These are phyloP conservation scores for Forsythia suspensa DNA, from an alignment of 257 asterid species.

Conservation along the genomic window DNA sequence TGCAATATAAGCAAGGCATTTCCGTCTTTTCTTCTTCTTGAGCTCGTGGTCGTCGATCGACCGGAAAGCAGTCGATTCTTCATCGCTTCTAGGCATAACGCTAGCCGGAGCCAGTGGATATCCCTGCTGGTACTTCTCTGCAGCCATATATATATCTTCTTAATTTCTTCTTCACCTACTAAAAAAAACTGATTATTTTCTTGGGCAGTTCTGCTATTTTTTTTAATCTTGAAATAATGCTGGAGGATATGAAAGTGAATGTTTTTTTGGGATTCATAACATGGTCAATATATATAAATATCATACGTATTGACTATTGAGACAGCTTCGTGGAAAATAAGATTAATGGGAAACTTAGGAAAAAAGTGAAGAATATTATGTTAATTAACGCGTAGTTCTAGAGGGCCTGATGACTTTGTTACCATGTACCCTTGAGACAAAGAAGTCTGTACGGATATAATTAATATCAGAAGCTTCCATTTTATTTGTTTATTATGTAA, in stretches of 20 bases:
- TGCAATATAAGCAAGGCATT: slow-evolving; percentile 31
- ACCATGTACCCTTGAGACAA: not conserved
- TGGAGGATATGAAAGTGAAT: not conserved
- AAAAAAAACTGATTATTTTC: not conserved
- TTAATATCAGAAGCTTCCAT: not conserved
- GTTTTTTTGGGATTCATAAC: not conserved
- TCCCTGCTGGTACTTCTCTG: slow-evolving; percentile 29
- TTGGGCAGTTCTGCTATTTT: not conserved
- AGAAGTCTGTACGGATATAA: not conserved
- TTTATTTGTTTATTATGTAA: not conserved
- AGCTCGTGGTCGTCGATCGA: slow-evolving; percentile 2
- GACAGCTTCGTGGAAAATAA: slow-evolving; percentile 18
- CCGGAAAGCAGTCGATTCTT: slow-evolving; percentile 30
- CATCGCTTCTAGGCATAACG: slow-evolving; percentile 40
- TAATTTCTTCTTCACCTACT: not conserved
- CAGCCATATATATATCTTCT: slow-evolving; percentile 23
- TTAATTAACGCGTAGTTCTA: not conserved
- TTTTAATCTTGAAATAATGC: not conserved
- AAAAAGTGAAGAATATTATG: not conserved
- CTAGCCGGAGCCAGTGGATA: slow-evolving; percentile 45
- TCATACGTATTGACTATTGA: too few relatives aligned
- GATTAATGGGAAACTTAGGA: not conserved
- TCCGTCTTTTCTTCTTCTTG: slow-evolving; percentile 35
- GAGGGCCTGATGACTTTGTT: not conserved
- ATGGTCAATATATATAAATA: not conserved